Conservation (phyloP, 1,139 yeast genomes). For the Pichia terricola region DNA sequence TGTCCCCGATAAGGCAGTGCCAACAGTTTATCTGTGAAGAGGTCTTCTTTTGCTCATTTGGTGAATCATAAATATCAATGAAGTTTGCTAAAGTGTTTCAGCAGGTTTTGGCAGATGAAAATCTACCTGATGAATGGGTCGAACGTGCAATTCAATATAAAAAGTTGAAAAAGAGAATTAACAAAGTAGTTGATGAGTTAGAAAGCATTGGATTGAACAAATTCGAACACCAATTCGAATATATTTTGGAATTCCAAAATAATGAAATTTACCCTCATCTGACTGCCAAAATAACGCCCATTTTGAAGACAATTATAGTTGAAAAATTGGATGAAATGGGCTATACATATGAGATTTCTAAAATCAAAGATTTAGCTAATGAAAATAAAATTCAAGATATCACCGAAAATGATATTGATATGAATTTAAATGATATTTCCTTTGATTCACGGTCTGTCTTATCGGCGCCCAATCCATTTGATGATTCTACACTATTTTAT, state of each 20-base stretch:
- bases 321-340: constrained; percentile 13
- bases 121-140: constrained; percentile 61
- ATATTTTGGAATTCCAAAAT: constrained; percentile 15
- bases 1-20: too few species aligned
- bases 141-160: constrained; percentile 65
- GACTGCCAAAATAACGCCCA: constrained; percentile 15
- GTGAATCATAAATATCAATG: too few species aligned
- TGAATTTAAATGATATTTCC: neutral
- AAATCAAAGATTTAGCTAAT: constrained; percentile 19
- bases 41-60: too few species aligned
- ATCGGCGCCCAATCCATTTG: constrained; percentile 19
- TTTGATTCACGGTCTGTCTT: constrained; percentile 1
- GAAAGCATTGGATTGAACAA: constrained; percentile 43
- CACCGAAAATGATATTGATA: neutral
- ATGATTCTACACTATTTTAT: constrained; percentile 15
- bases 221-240: constrained; percentile 24
- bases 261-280: constrained; percentile 17
- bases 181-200: constrained; percentile 52
- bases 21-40: too few species aligned
- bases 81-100: constrained; percentile 68
- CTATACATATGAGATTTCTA: constrained; percentile 21
- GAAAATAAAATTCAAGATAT: constrained; percentile 11
- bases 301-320: constrained; percentile 13
- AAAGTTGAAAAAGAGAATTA: constrained; percentile 56
- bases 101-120: constrained; percentile 49